A percentile compares a stretch with the other conserved stretches of the same genome.
phyloP scores from a whole-genome alignment of 75 land plant species.

The Adiantum capillusveneris region DNA sequence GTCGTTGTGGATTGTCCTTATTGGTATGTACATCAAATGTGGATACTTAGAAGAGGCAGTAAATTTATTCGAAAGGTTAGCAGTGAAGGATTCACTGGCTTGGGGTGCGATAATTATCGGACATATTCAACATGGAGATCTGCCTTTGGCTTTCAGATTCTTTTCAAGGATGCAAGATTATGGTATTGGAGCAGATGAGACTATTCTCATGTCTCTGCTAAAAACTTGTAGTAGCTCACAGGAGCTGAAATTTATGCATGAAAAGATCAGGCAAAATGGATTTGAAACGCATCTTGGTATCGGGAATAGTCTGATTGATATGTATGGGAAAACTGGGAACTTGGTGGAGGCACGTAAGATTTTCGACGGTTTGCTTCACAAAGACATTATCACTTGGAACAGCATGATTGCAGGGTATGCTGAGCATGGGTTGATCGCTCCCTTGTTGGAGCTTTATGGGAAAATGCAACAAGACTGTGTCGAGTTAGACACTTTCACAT shows the following conservation, averaged over 20 bases:
- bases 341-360: slow-evolving; percentile 12
- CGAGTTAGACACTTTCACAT: not conserved
- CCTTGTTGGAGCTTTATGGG: not conserved
- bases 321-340: slow-evolving; percentile 27
- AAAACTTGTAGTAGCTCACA: too few relatives aligned
- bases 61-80: slow-evolving; percentile 7
- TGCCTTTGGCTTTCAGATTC: not conserved
- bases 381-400: not conserved
- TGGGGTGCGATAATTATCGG: not conserved
- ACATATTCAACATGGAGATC: not conserved
- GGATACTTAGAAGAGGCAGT: slow-evolving; percentile 14
- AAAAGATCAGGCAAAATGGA: not conserved
- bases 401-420: slow-evolving; percentile 7
- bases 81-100: not conserved
- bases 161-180: too few relatives aligned
- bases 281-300: slow-evolving; percentile 1
- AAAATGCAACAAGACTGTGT: not conserved
- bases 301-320: slow-evolving; percentile 18
- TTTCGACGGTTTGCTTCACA: slow-evolving; percentile 15
- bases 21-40: slow-evolving; percentile 28
- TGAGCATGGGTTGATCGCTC: not conserved
- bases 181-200: not conserved
- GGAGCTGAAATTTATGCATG: too few relatives aligned
- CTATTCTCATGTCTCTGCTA: too few relatives aligned
- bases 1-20: slow-evolving; percentile 10